Evolutionary conservation across 192 early-diverging fungal species (phyloP), one percentile per base, ranked within the genome.

Genomic region (Chytriomyces sp.): DNA sequence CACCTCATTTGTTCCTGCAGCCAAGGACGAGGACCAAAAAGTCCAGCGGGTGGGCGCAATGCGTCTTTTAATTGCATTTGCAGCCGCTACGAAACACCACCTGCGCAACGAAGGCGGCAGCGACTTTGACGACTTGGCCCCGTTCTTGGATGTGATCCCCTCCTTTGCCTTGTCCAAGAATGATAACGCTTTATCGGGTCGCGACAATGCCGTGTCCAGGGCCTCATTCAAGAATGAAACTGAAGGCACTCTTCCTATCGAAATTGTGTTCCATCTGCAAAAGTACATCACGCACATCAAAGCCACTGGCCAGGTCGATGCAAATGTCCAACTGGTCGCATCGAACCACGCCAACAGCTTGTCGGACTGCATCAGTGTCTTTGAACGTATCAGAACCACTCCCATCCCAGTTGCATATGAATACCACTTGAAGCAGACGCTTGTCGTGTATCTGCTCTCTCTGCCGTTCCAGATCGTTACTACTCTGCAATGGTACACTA

Each of bases 351-450:
- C 78, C 62, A 76, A 75, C 11, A 45, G 69, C 47, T 62, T 85
- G 59, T 61, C 80, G 46, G 83, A 83, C 63, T 69, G 64, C 28
- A 48, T 83, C 43, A 68, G 91, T 48, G 77, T 81, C 7, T 94
- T 94, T 74, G 94, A 96, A 84, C 90, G 96, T 57, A 94, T 98
- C 78, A 75, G 92, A 13, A 86, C 87, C 49, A 93, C 92, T 18
- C 96, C 96, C 5, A 95, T 97, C 72, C 96, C 95, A 16, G 72
- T 93, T 59, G 93, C 94, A 5, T 97, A 97, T 74, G 84, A 89
- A n/a, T 92, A 95, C 72, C 95, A 96, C 82, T 83, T 98, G 70
- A 89, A 92, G 69, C 96, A 98, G 82, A 91, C 90, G 28, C 79
- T 95, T 43, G 82, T 87, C 2, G 80, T 95, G 66, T 94, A 94